A percentile compares a stretch with the other conserved stretches of the same genome.
phyloP scores from a whole-genome alignment of 169 alveolate genomes.

The Cyclospora cayetanensis region DNA sequence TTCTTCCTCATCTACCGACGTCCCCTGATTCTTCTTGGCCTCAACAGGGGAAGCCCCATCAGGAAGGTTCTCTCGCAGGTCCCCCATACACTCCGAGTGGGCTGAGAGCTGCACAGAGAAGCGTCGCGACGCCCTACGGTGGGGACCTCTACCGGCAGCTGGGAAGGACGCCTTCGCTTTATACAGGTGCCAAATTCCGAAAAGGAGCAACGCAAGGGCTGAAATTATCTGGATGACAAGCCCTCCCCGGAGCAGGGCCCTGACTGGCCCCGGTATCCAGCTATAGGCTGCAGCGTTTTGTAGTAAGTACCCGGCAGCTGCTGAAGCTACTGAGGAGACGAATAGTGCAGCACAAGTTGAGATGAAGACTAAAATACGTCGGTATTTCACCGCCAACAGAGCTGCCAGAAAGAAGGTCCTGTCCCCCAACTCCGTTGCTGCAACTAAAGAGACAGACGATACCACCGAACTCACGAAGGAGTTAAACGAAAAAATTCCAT shows the following conservation, averaged over 20 bases:
- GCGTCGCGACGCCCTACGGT: not conserved
- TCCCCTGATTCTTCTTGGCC: too few relatives aligned
- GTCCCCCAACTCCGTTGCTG: constrained; percentile 84
- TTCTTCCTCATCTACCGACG: too few relatives aligned
- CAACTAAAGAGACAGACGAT: not conserved
- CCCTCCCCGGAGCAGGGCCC: not conserved
- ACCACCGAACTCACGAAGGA: not conserved
- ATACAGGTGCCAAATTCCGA: not conserved
- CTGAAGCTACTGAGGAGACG: not conserved
- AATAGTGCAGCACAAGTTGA: constrained; percentile 25
- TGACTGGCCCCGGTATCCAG: not conserved
- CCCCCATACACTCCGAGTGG: not conserved
- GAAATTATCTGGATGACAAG: not conserved
- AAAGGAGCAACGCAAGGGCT: not conserved
- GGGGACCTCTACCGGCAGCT: not conserved
- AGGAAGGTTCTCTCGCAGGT: not conserved
- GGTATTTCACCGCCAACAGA: constrained; percentile 5
- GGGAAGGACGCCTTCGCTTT: not conserved
- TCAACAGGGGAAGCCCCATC: too few relatives aligned
- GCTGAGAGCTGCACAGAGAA: not conserved
- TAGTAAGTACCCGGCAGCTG: constrained; percentile 18
- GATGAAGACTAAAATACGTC: constrained; percentile 15
- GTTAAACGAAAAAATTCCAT: not conserved
- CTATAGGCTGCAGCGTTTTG: constrained; percentile 7
- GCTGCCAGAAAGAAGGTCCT: constrained; percentile 80